Evolutionary conservation across 2,329 filamentous ascomycete species (phyloP), one percentile per base, ranked within the genome.

Genomic region (Dothidotthia symphoricarpi): DNA sequence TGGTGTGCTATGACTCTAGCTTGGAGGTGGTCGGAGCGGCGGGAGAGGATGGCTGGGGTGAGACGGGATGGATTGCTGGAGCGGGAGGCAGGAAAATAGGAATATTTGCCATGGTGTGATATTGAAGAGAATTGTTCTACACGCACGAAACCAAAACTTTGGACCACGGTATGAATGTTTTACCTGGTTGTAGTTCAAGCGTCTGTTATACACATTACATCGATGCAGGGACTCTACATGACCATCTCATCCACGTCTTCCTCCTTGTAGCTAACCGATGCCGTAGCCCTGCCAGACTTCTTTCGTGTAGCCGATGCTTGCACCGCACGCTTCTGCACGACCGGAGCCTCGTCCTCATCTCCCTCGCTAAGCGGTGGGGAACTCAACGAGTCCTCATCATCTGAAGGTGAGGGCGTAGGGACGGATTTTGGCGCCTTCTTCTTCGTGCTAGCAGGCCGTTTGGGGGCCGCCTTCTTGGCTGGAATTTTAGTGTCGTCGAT

Each of bases 351-450:
- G 34, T 55, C 53, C 14, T 47, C 49, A 25, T 65, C 69, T 27
- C 73, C 49, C 39, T 72, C 69, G 41, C 66, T 64, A 46, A 72
- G 63, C 34, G 56, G 43, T 33, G 65, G 63, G 10, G 68, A 65
- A 29, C 62, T 59, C 43, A 51, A 51, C 24, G 46, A 37, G 43
- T 53, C 53, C 25, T 66, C 65, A 26, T 65, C 59, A 39, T 67
- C 63, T 31, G 66, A 66, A 10, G 65, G 52, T 38, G 65, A 69
- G 13, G 71, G 72, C 22, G 70, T 73, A 31, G 66, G 64, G n/a
- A 64, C 69, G 17, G 52, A 53, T 41, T 67, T 70, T 28, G 57
- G 55, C 27, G 61, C 52, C 49, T 54, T 63, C 53, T 61, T 68
- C 52, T 68, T 71, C 16, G 63, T 57, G 31, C 58, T 62, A 36